Conservation (phyloP, 371 early-diverging fungal species). For the Mortierella sp. region DNA sequence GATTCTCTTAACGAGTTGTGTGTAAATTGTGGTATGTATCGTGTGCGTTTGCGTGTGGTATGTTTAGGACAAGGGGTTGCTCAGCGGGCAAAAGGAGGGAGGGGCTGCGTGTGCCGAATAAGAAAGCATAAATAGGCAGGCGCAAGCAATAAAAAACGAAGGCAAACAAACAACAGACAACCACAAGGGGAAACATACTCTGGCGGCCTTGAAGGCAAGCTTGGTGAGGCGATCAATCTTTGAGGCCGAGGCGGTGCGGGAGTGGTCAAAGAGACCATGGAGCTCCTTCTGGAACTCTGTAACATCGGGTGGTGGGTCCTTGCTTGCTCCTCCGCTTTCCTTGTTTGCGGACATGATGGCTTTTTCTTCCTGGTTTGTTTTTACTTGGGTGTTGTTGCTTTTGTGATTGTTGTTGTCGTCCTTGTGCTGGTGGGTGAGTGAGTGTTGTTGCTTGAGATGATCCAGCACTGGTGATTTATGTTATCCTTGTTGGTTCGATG, state of each 20-base stretch:
- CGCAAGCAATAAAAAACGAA: neutral
- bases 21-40: neutral
- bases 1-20: too few relatives aligned
- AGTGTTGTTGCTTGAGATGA: neutral
- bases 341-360: neutral
- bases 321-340: constrained; percentile 5
- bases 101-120: neutral
- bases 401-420: neutral
- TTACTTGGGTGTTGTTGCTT: neutral
- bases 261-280: constrained; percentile 44
- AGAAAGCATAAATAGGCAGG: neutral
- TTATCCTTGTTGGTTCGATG: neutral
- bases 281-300: constrained; percentile 56
- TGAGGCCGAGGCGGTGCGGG: constrained; percentile 43
- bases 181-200: constrained; percentile 16
- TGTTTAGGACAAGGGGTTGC: neutral
- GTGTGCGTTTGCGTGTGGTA: neutral
- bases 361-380: neutral
- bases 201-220: constrained; percentile 45
- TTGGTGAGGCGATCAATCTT: constrained; percentile 53
- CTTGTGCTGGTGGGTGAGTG: neutral
- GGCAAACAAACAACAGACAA: neutral
- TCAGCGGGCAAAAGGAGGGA: neutral
- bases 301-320: constrained; percentile 52
- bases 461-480: neutral